A percentile compares a stretch with the other conserved stretches of the same genome.
Conservation (phyloP, 2,329 filamentous ascomycete genomes). For the Harringtonia aguacate region DNA sequence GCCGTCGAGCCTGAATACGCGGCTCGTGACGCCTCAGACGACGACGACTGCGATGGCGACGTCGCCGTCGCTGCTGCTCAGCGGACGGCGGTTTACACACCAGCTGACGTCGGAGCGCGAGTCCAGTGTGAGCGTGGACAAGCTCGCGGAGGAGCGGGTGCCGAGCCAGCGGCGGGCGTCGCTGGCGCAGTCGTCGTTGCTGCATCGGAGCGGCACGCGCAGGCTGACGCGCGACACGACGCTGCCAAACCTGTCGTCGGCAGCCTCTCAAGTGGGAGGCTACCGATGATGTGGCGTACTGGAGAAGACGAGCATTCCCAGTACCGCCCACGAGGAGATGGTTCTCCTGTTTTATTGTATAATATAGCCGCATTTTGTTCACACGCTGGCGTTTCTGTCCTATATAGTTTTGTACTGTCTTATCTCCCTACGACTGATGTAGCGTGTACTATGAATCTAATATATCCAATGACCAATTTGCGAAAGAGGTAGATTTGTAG, state of each 20-base stretch:
- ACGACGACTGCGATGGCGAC: conserved; percentile 19
- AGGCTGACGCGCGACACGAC: conserved; percentile 31
- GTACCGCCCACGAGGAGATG: too few relatives aligned
- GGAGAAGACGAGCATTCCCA: not conserved
- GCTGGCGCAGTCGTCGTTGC: conserved; percentile 27
- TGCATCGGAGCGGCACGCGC: conserved; percentile 30
- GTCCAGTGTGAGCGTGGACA: conserved; percentile 22
- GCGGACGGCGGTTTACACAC: conserved; percentile 37
- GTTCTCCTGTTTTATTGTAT: too few relatives aligned
- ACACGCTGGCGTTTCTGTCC: too few relatives aligned
- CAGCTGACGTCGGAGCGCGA: conserved; percentile 23
- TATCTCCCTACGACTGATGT: conserved; percentile 4
- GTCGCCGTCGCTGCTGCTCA: conserved; percentile 1
- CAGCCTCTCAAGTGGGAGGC: conserved; percentile 27
- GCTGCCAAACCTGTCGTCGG: conserved; percentile 25
- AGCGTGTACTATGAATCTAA: conserved; percentile 7
- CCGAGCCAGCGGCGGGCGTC: conserved; percentile 30
- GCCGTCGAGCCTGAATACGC: conserved; percentile 36
- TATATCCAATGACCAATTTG: not conserved
- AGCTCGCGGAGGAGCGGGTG: conserved; percentile 26
- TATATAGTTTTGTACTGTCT: not conserved
- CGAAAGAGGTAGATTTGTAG: too few relatives aligned
- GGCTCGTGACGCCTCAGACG: conserved; percentile 29
- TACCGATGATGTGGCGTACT: too few relatives aligned
- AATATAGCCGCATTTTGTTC: too few relatives aligned